Evolutionary conservation across 352 stramenopile genomes (phyloP), one percentile per base, ranked within the genome.

Genomic region (Phytophthora citrophthora): DNA sequence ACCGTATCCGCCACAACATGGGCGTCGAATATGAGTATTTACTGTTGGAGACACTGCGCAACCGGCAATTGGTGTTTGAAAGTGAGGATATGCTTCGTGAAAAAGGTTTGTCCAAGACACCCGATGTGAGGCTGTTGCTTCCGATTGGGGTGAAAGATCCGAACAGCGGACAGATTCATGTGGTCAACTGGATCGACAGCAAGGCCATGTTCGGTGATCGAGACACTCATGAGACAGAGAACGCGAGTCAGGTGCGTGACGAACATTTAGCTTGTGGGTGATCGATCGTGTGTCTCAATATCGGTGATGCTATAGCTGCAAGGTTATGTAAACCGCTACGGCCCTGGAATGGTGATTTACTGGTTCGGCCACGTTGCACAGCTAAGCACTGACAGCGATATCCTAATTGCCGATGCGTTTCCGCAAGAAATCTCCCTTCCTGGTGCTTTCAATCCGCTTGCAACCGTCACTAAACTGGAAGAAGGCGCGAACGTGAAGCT

Each of bases 181-280:
- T 95, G 23, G 82, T 97, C n/a, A 86, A 93, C 58, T 97, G 90
- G 90, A 95, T 96, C 53, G 90, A 97, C 63, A 95, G 84, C 68
- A 97, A 97, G 50, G 90, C 88, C 27, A 96, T 97, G 88, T 96
- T 95, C 50, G 87, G 89, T 27, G 83, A 92, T 61, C 74, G 79
- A 45, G 68, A 92, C 64, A 91, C 84, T 2, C 87, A 94, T 56
- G 81, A 94, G 43, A 83, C 69, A 4, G 85, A 94, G 59, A 95
- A 89, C 61, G 82, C 76, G 13, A 77, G 71, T 55, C 81, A 88
- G 75, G 78, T 85, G 20, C 8, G 29, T 34, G 15, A 31, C 24
- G 11, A 34, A 23, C 6, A 4, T 5, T 29, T 24, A 1, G 41
- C 24, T 63, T 29, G 4, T 26, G 27, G n/a, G 16, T 41, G 16